Evolutionary conservation across 768 basidiomycete species (phyloP).

Genomic region (Leccinum obscurum): DNA sequence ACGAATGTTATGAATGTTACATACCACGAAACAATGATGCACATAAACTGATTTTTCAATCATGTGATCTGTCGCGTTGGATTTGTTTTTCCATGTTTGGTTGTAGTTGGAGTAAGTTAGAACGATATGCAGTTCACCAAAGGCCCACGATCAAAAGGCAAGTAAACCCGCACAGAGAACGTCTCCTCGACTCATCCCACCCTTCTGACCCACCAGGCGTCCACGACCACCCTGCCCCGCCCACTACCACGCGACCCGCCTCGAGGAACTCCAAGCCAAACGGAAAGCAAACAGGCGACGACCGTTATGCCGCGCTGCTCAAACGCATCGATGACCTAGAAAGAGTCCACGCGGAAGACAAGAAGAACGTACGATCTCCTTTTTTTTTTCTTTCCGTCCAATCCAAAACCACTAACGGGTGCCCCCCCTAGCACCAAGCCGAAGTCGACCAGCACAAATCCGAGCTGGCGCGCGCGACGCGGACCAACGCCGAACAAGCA

Average conservation of each 20-base stretch:
- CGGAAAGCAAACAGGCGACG: constrained; percentile 29
- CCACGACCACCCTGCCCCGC: background rate
- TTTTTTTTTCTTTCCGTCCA: background rate
- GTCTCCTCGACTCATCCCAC: background rate
- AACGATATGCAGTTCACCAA: constrained; percentile 43
- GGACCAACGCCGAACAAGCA: constrained; percentile 46
- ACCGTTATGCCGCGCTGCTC: constrained; percentile 57
- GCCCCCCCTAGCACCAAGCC: constrained; percentile 48
- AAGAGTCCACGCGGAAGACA: constrained; percentile 59
- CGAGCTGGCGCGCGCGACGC: constrained; percentile 53
- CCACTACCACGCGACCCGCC: constrained; percentile 21
- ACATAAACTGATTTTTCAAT: constrained; percentile 15
- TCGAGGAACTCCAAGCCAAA: constrained; percentile 29
- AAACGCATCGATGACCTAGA: constrained; percentile 67
- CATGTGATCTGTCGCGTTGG: constrained; percentile 21
- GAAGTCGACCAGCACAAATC: constrained; percentile 60
- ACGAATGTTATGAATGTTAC: constrained; percentile 33
- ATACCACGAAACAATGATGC: constrained; percentile 23
- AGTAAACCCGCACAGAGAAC: background rate
- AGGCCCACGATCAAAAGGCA: constrained; percentile 39
- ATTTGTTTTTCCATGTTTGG: constrained; percentile 25
- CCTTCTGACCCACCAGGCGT: constrained; percentile 43
- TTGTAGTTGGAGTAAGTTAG: constrained; percentile 7
- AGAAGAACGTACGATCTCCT: constrained; percentile 49
- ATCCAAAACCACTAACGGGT: background rate